phyloP scores from a whole-genome alignment of 2,329 filamentous ascomycete species.

The Atkinsonella hypoxylon region DNA sequence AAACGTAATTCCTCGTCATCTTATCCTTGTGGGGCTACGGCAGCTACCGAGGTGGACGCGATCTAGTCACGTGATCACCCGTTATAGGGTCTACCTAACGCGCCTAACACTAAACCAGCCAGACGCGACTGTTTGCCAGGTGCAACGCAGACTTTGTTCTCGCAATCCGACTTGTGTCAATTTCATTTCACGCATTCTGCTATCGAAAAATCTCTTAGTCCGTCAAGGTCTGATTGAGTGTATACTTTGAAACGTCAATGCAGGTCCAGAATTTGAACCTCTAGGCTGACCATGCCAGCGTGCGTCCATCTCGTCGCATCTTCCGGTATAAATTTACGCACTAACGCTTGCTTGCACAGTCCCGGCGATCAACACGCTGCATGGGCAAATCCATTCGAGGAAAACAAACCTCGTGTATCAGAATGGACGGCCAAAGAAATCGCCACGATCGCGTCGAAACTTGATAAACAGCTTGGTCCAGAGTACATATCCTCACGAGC shows the following conservation, averaged over 20 bases:
- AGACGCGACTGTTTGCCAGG: background rate
- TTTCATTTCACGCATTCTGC: background rate
- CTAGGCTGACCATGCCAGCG: slow-evolving; percentile 28
- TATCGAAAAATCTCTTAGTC: background rate
- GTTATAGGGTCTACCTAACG: slow-evolving; percentile 2
- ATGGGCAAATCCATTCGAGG: slow-evolving; percentile 71
- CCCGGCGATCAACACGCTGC: slow-evolving; percentile 52
- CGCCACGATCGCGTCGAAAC: slow-evolving; percentile 69
- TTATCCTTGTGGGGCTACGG: slow-evolving; percentile 1
- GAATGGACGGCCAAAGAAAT: slow-evolving; percentile 87
- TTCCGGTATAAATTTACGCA: background rate
- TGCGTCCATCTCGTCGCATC: slow-evolving; percentile 17
- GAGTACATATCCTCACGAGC: slow-evolving; percentile 86
- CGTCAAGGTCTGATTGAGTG: background rate
- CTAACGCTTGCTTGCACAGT: slow-evolving; percentile 27
- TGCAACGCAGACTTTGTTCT: background rate
- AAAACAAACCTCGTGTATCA: slow-evolving; percentile 53
- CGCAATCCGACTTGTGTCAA: background rate
- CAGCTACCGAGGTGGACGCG: background rate
- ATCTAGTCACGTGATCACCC: slow-evolving; percentile 9
- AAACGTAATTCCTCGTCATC: background rate
- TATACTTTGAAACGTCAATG: background rate
- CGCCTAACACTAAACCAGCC: background rate
- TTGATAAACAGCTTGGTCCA: slow-evolving; percentile 88
- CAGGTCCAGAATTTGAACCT: background rate